Percentiles rank a stretch among this genome's conserved stretches.
Conservation (phyloP, 495 filamentous ascomycete genomes). For the Ramalina peruviana region DNA sequence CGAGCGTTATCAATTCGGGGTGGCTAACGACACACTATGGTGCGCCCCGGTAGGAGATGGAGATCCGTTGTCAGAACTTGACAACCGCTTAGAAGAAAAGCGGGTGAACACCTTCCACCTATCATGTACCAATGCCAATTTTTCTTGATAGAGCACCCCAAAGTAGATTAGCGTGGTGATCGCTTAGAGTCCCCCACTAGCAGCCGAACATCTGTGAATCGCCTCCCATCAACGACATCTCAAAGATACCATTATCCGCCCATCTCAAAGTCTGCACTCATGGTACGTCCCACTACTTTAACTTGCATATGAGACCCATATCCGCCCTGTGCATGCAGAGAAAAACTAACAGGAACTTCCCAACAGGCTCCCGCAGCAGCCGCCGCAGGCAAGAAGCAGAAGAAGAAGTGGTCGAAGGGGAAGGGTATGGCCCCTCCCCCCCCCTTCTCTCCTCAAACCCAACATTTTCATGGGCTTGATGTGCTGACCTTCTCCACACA, state of each 20-base stretch:
- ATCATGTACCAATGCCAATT: too few species aligned
- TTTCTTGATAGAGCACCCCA: too few species aligned
- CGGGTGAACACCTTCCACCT: too few species aligned
- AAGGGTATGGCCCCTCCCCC: constrained; percentile 51
- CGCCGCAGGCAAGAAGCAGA: constrained; percentile 87
- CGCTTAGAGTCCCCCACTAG: too few species aligned
- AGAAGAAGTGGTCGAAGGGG: constrained; percentile 99
- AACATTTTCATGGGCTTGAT: background rate
- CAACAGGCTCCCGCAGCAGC: constrained; percentile 54
- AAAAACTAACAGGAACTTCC: constrained; percentile 3
- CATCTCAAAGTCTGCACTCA: background rate
- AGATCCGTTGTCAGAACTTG: too few species aligned
- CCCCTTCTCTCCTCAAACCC: background rate
- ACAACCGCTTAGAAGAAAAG: too few species aligned
- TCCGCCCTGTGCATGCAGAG: background rate
- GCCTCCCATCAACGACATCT: background rate
- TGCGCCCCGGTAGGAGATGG: too few species aligned
- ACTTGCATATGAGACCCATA: background rate
- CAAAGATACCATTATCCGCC: background rate
- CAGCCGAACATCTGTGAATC: too few species aligned
- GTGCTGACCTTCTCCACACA: constrained; percentile 23
- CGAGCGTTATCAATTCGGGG: too few species aligned
- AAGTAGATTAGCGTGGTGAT: too few species aligned
- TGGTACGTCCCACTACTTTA: background rate
- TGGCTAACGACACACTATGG: too few species aligned